Percentiles rank a stretch among this genome's conserved stretches.
Evolutionary conservation across 495 filamentous ascomycete species (phyloP).

Genomic region (Penicillium longicatenatum): DNA sequence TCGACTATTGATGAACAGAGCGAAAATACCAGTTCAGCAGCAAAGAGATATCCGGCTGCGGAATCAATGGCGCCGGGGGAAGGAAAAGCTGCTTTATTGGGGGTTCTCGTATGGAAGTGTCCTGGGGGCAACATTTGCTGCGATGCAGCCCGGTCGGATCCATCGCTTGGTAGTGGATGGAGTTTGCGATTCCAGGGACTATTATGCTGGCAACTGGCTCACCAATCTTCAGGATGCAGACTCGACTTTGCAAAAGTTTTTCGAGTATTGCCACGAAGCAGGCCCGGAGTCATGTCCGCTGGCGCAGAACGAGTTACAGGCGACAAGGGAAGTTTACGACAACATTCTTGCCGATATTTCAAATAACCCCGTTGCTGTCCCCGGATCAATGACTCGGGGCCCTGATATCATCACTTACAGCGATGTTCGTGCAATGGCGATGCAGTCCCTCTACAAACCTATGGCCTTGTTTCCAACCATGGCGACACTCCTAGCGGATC

Average conservation of each 20-base stretch:
- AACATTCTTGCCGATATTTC: neutral
- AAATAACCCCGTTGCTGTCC: neutral
- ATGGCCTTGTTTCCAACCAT: neutral
- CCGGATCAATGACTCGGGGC: neutral
- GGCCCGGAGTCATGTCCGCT: neutral
- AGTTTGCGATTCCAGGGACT: neutral
- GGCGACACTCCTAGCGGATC: neutral
- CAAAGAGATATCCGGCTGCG: neutral
- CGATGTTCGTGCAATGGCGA: neutral
- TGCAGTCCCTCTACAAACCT: neutral
- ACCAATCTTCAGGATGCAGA: neutral
- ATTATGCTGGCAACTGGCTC: slow-evolving; percentile 3
- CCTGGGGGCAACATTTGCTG: neutral
- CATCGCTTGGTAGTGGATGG: slow-evolving; percentile 1
- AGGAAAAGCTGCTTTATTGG: neutral
- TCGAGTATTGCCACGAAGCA: slow-evolving; percentile 3
- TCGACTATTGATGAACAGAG: neutral
- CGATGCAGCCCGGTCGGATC: neutral
- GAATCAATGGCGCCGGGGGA: neutral
- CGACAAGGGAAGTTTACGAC: neutral
- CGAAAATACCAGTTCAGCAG: neutral
- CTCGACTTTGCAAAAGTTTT: neutral
- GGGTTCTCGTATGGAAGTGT: slow-evolving; percentile 6
- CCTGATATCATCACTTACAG: slow-evolving; percentile 2
- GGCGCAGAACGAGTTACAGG: neutral